These are phyloP conservation scores for Trichoderma breve DNA, from an alignment of 2,329 filamentous ascomycete genomes.

Conservation along the genomic window DNA sequence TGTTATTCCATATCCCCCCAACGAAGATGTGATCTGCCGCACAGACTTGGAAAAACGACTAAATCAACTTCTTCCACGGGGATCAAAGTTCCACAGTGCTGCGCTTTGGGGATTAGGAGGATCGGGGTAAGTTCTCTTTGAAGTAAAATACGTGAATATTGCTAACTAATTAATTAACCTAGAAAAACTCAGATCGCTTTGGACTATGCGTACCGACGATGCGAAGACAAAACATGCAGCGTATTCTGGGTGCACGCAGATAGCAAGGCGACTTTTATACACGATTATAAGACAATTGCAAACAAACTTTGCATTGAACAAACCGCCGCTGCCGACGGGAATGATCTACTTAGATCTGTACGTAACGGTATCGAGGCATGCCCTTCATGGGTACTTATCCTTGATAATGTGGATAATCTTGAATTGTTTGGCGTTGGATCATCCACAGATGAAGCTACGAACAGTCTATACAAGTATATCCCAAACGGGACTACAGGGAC, in stretches of 20 bases:
- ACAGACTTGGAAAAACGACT: rapidly evolving
- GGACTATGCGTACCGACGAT: neutral
- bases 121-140: neutral
- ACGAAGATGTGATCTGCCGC: neutral
- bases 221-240: neutral
- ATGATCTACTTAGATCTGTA: neutral
- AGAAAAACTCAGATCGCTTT: neutral
- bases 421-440: neutral
- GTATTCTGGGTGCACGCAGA: neutral
- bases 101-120: neutral
- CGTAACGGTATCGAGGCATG: neutral
- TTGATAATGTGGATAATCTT: neutral
- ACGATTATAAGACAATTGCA: neutral
- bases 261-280: neutral
- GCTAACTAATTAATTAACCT: neutral
- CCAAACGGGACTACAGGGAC: neutral
- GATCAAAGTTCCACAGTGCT: neutral
- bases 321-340: neutral
- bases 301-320: neutral
- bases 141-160: neutral
- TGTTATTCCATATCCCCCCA: neutral
- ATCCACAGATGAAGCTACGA: neutral
- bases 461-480: neutral
- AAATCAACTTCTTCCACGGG: neutral
- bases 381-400: neutral